phyloP scores from a whole-genome alignment of 768 basidiomycete species.

The Termitomyces sp. region DNA sequence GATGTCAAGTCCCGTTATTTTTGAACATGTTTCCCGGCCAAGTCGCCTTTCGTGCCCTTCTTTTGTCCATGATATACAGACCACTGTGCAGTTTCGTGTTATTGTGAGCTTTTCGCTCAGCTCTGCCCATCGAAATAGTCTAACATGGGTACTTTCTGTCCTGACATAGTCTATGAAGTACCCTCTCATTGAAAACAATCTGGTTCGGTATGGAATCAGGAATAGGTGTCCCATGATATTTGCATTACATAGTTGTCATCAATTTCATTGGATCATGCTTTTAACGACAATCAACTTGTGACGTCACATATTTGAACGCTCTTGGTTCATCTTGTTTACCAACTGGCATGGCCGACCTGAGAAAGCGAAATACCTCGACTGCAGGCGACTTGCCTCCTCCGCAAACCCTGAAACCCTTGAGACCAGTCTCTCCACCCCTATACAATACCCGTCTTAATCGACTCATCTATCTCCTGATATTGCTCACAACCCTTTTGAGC shows the following conservation, averaged over 20 bases:
- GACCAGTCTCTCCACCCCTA: conserved; percentile 38
- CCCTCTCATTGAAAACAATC: too few relatives aligned
- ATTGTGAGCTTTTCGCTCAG: not conserved
- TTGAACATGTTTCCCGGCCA: not conserved
- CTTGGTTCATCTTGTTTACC: not conserved
- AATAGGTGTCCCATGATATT: too few relatives aligned
- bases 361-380: conserved; percentile 13
- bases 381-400: conserved; percentile 22
- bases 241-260: too few relatives aligned
- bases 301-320: not conserved
- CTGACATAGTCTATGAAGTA: not conserved
- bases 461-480: conserved; percentile 44
- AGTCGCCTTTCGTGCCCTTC: not conserved
- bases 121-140: not conserved
- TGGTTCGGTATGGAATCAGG: too few relatives aligned
- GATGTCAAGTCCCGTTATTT: not conserved
- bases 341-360: not conserved
- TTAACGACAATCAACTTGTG: not conserved
- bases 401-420: conserved; percentile 16
- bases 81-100: not conserved
- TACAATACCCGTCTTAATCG: conserved; percentile 34
- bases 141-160: not conserved
- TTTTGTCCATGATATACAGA: not conserved
- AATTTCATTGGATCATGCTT: not conserved
- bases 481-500: conserved; percentile 33